Evolutionary conservation across 768 basidiomycete genomes (phyloP).

Genomic region (Amylocystis lapponica): DNA sequence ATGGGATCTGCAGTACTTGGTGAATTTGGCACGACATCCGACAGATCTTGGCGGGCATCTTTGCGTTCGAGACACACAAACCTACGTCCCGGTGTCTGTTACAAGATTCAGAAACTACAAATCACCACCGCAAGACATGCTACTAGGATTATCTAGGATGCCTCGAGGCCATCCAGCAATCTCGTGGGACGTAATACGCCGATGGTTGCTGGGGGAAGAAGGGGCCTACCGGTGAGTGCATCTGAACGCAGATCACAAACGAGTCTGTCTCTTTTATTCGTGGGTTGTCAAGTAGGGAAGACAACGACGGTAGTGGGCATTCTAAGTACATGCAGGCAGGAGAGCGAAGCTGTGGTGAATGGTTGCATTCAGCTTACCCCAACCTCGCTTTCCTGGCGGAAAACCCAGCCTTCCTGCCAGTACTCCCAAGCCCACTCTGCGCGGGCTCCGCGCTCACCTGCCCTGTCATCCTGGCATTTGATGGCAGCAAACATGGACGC

Average conservation of each 20-base stretch:
- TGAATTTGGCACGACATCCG: slow-evolving; percentile 22
- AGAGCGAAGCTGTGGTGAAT: neutral
- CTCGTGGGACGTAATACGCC: slow-evolving; percentile 56
- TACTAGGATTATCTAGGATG: slow-evolving; percentile 70
- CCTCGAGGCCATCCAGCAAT: slow-evolving; percentile 65
- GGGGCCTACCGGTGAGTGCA: slow-evolving; percentile 51
- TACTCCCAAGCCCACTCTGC: slow-evolving; percentile 71
- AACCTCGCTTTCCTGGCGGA: slow-evolving; percentile 65
- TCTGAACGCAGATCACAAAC: slow-evolving; percentile 68
- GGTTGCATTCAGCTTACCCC: neutral
- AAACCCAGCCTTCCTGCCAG: slow-evolving; percentile 68
- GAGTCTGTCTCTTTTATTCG: slow-evolving; percentile 59
- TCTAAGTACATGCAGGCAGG: slow-evolving; percentile 32
- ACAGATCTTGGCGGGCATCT: slow-evolving; percentile 26
- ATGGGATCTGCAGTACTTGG: slow-evolving; percentile 26
- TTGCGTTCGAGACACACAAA: slow-evolving; percentile 65
- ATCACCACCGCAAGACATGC: neutral
- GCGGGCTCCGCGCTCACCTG: slow-evolving; percentile 57
- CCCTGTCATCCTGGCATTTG: slow-evolving; percentile 54
- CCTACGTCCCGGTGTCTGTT: slow-evolving; percentile 69
- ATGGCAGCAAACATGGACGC: slow-evolving; percentile 72
- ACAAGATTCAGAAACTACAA: too few relatives aligned
- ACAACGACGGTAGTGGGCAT: slow-evolving; percentile 58
- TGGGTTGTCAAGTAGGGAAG: slow-evolving; percentile 51
- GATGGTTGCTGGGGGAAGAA: slow-evolving; percentile 64